Evolutionary conservation across 768 basidiomycete species (phyloP).

Genomic region (Agaricus subrufescens): DNA sequence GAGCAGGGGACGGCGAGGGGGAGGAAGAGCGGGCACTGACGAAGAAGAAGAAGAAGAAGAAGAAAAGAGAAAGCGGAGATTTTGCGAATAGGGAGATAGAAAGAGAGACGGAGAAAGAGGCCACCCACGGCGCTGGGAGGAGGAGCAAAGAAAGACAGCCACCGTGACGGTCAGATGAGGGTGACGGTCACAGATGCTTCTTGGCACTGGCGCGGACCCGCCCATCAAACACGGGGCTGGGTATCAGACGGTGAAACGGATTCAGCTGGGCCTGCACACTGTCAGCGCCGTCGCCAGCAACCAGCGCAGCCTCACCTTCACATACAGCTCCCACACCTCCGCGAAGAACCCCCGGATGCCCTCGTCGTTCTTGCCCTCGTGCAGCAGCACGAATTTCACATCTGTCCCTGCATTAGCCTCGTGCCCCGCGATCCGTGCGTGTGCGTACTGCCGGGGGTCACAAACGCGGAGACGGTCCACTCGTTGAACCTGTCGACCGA

Average conservation of each 20-base stretch:
- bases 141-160: constrained; percentile 23
- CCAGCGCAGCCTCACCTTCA: constrained; percentile 59
- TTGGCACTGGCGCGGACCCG: constrained; percentile 84
- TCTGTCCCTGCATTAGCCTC: constrained; percentile 45
- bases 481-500: constrained; percentile 97
- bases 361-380: constrained; percentile 96
- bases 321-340: constrained; percentile 96
- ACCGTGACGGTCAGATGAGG: constrained; percentile 13
- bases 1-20: not conserved
- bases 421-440: not conserved
- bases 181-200: constrained; percentile 58
- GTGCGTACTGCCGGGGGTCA: constrained; percentile 90
- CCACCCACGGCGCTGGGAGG: constrained; percentile 26
- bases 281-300: constrained; percentile 3
- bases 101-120: constrained; percentile 23
- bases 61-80: constrained; percentile 17
- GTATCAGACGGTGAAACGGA: constrained; percentile 90
- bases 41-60: constrained; percentile 18
- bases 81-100: constrained; percentile 20
- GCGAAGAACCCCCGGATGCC: constrained; percentile 90
- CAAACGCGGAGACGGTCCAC: constrained; percentile 95
- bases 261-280: constrained; percentile 74
- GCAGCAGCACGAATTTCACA: constrained; percentile 91
- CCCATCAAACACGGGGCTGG: constrained; percentile 76
- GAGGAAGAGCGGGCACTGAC: constrained; percentile 16